Evolutionary conservation across 2,329 filamentous ascomycete genomes (phyloP), one percentile per base, ranked within the genome.

Genomic region (Sarocladium oryzae): DNA sequence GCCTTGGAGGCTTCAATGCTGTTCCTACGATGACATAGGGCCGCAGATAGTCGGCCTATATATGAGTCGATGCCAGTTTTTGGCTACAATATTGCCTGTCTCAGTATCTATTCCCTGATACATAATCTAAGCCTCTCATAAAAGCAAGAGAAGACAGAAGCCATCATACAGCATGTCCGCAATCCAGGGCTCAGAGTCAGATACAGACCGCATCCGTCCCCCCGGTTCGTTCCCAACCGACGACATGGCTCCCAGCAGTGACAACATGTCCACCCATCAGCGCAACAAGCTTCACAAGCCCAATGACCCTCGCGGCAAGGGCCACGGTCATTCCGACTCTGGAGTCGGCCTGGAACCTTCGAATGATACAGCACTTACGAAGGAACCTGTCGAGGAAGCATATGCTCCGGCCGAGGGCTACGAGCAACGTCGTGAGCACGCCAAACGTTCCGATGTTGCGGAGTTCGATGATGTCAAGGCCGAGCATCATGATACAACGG

Each of bases 201-300:
- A 49, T 10, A 7, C 43, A 33, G 28, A 21, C 28, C 16, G 16
- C 20, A 28, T 16, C 20, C 46, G 46, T 24, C 30, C 46, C 4
- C 46, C 46, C 5, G 46, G 46, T 28, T 36, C 46, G 21, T 49
- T 49, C 46, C 46, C 46, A 26, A 49, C 46, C 20, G 46, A 49
- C 33, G 46, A 49, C 33, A 49, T 49, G 46, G 15, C 30, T 16
- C 30, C 46, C 21, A 16, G 24, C 41, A 45, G 23, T 5, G 33
- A 37, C 6, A 37, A 37, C 30, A 28, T 11, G 9, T 32, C 33
- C 20, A 36, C 30, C 28, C 46, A 49, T 26, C 18, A 49, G 33
- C 46, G 55, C 32, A 49, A 49, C 20, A 49, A 49, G 46, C 46
- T 49, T n/a, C 46, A 49, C 32, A 49, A 49, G 46, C 6, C 46